phyloP scores from a whole-genome alignment of 257 asterid genomes.

The Capsicum chinense region DNA sequence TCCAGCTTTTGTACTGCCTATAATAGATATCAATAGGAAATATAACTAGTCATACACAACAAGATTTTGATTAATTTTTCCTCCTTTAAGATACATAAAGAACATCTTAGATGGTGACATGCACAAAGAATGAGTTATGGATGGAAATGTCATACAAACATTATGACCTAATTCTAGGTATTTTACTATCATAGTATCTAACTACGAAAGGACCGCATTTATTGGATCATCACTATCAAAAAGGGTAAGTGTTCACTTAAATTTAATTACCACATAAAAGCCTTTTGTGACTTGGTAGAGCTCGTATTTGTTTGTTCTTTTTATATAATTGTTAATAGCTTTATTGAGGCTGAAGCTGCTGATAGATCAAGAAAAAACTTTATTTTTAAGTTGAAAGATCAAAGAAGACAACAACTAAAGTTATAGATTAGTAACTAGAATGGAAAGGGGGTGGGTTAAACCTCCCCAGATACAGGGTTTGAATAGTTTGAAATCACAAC shows the following conservation, averaged over 20 bases:
- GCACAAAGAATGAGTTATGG: background rate
- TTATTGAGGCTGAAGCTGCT: background rate
- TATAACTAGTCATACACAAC: too few relatives aligned
- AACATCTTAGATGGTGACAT: too few relatives aligned
- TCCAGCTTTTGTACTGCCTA: too few relatives aligned
- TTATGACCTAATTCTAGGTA: background rate
- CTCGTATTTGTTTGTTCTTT: background rate
- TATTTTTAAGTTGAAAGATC: background rate
- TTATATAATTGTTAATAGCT: background rate
- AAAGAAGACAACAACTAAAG: background rate
- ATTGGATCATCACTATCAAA: background rate
- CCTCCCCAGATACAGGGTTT: background rate
- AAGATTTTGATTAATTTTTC: too few relatives aligned
- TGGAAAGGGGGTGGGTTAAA: background rate
- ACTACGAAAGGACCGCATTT: background rate
- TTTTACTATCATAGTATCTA: background rate
- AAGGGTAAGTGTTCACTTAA: background rate
- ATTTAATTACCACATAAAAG: background rate
- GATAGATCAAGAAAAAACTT: background rate
- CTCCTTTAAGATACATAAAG: too few relatives aligned
- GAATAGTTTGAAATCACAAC: background rate
- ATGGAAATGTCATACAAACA: background rate
- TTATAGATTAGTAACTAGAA: background rate
- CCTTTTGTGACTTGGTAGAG: background rate
- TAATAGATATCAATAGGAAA: too few relatives aligned